These are phyloP conservation scores for Boletus reticuloceps DNA, from an alignment of 768 basidiomycete species.

Conservation along the genomic window DNA sequence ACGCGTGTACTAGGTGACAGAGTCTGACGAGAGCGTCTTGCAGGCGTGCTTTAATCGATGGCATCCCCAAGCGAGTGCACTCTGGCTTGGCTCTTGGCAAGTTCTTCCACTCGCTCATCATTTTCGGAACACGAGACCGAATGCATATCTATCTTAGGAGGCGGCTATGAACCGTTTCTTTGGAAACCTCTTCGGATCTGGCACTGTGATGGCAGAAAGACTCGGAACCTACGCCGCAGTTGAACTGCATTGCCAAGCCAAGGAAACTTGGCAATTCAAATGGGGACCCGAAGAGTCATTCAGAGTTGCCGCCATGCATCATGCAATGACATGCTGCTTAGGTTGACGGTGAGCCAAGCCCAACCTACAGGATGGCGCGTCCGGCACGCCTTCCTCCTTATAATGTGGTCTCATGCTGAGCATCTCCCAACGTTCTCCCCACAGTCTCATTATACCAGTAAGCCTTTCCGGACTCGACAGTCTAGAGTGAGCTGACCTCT, in stretches of 20 bases:
- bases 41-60: no score
- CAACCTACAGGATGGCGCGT: background rate
- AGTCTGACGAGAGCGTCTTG: no score
- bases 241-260: background rate
- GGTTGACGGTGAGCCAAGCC: constrained; percentile 13
- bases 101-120: no score
- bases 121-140: no score
- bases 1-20: no score
- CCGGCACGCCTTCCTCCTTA: constrained; percentile 1
- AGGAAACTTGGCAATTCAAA: background rate
- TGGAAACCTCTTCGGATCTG: no score
- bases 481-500: background rate
- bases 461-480: background rate
- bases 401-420: no score
- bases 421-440: background rate
- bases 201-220: no score
- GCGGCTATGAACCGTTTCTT: background rate
- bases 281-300: background rate
- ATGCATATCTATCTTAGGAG: background rate
- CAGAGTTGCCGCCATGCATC: no score
- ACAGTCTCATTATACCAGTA: background rate
- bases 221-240: background rate
- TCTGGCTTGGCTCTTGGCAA: constrained; percentile 17
- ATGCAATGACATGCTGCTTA: constrained; percentile 1
- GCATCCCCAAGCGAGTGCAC: background rate